These are phyloP conservation scores for Hypomontagnella monticulosa DNA, from an alignment of 495 filamentous ascomycete genomes.

Conservation along the genomic window DNA sequence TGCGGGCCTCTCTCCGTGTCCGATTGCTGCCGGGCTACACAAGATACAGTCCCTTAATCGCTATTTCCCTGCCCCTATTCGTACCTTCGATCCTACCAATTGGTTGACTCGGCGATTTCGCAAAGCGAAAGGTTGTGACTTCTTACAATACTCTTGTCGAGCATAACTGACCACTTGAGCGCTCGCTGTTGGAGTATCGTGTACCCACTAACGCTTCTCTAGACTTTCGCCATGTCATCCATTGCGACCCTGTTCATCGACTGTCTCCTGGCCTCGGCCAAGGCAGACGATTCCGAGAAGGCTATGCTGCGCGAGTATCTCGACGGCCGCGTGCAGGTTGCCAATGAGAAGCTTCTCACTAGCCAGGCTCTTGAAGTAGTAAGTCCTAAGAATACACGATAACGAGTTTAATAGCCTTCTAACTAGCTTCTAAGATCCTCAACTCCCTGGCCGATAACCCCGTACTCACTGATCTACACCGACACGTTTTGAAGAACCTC, in stretches of 20 bases:
- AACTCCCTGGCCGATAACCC: not conserved
- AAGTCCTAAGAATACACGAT: not conserved
- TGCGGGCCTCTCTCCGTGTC: too few species aligned
- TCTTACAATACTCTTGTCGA: not conserved
- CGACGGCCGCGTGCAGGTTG: not conserved
- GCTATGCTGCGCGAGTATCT: constrained; percentile 8
- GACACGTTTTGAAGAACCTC: constrained; percentile 14
- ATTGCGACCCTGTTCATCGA: not conserved
- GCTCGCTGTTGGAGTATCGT: too few species aligned
- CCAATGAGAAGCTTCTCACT: not conserved
- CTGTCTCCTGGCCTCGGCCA: not conserved
- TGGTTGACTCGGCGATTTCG: too few species aligned
- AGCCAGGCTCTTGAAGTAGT: not conserved
- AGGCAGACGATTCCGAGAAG: not conserved
- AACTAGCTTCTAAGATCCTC: constrained; percentile 18
- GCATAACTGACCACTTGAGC: too few species aligned
- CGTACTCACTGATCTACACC: constrained; percentile 9
- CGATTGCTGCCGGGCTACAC: too few species aligned
- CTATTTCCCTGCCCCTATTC: too few species aligned
- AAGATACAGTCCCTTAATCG: too few species aligned
- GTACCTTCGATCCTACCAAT: too few species aligned
- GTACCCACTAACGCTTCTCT: not conserved
- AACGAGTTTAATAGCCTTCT: not conserved
- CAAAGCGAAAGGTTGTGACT: not conserved
- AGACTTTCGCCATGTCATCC: constrained; percentile 4